A percentile compares a stretch with the other conserved stretches of the same genome.
These are phyloP conservation scores for Fonsecaea nubica DNA, from an alignment of 2,329 filamentous ascomycete species.

Conservation along the genomic window DNA sequence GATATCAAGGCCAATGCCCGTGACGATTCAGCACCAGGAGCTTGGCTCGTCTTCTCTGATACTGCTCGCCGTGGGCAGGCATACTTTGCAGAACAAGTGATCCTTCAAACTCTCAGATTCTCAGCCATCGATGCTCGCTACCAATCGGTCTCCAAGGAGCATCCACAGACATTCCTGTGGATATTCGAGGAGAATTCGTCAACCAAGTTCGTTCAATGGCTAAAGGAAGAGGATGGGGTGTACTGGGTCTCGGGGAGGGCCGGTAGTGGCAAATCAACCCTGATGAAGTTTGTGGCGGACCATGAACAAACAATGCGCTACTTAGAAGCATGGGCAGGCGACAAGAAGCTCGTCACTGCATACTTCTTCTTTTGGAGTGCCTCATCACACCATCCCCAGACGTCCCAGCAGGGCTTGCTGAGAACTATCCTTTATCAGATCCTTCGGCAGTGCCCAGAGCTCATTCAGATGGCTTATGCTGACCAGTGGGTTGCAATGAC, in stretches of 20 bases:
- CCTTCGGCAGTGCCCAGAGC: constrained; percentile 5
- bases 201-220: constrained; percentile 10
- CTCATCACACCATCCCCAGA: constrained; percentile 16
- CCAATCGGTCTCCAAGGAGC: background rate
- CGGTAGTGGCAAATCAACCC: constrained; percentile 24
- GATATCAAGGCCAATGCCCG: background rate
- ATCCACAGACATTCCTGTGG: background rate
- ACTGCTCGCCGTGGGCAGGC: background rate
- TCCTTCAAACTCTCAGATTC: background rate
- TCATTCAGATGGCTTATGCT: constrained; percentile 17
- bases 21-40: background rate
- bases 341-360: constrained; percentile 6
- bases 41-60: background rate
- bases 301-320: background rate
- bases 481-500: constrained; percentile 4
- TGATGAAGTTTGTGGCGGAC: constrained; percentile 26
- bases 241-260: constrained; percentile 22
- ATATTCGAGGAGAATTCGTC: constrained; percentile 2
- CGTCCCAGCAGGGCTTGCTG: constrained; percentile 11
- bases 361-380: constrained; percentile 23
- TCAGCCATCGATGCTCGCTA: background rate
- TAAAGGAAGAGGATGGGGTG: background rate
- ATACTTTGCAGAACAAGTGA: background rate
- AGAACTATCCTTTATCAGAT: constrained; percentile 12
- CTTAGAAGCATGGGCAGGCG: constrained; percentile 14